Evolutionary conservation across 2,329 filamentous ascomycete species (phyloP).

Genomic region (Fonsecaea monophora): DNA sequence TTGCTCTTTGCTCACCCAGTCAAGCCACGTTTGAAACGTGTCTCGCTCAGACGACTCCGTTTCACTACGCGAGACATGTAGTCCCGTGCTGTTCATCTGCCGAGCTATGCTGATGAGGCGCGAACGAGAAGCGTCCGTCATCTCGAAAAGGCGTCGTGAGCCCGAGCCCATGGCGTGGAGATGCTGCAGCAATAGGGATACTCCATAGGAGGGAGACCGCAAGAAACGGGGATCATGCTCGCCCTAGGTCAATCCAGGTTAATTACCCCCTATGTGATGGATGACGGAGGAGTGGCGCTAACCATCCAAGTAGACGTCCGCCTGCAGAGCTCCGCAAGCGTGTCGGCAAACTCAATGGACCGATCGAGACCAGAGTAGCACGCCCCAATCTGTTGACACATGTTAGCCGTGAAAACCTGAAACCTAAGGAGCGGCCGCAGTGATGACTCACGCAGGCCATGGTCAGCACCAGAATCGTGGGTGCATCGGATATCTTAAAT

Average conservation of each 20-base stretch:
- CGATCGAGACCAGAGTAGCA: constrained; percentile 19
- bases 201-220: constrained; percentile 15
- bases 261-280: not conserved
- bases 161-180: constrained; percentile 16
- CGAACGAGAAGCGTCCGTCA: constrained; percentile 16
- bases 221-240: constrained; percentile 18
- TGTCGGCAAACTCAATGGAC: constrained; percentile 17
- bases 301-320: constrained; percentile 20
- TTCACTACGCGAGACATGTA: constrained; percentile 3
- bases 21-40: constrained; percentile 13
- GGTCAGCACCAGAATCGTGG: constrained; percentile 14
- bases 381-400: constrained; percentile 8
- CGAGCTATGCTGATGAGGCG: constrained; percentile 17
- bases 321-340: constrained; percentile 12
- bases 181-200: constrained; percentile 18
- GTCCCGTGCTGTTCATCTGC: constrained; percentile 11
- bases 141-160: constrained; percentile 22
- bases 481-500: constrained; percentile 18
- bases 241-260: not conserved
- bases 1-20: constrained; percentile 18
- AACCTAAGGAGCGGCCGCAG: not conserved
- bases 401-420: not conserved
- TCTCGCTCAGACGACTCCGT: not conserved
- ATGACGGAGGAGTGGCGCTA: not conserved
- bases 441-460: constrained; percentile 10